Evolutionary conservation across 192 early-diverging fungal species (phyloP).

Genomic region (Diversispora epigaea): DNA sequence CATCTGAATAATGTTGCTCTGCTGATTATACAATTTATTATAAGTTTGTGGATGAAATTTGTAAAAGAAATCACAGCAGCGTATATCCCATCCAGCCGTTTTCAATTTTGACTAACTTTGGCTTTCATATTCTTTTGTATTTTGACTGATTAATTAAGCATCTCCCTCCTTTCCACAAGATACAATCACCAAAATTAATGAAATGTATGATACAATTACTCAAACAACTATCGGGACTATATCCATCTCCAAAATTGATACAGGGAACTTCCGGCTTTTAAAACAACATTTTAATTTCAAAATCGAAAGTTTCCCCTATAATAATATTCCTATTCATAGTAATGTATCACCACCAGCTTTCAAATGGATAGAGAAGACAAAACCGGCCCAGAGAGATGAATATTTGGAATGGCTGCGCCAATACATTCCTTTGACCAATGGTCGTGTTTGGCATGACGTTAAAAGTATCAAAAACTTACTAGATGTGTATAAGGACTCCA

Average conservation of each 20-base stretch:
- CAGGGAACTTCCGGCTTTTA: conserved; percentile 9
- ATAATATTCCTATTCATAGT: not conserved
- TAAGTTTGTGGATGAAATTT: no score
- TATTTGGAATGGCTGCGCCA: conserved; percentile 1
- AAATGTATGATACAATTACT: conserved; percentile 16
- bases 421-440: conserved; percentile 24
- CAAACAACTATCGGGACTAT: conserved; percentile 27
- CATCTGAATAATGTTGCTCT: no score
- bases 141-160: no score
- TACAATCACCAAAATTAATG: not conserved
- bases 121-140: no score
- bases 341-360: conserved; percentile 11
- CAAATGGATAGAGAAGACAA: not conserved
- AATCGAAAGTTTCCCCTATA: not conserved
- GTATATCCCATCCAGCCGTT: no score
- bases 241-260: conserved; percentile 24
- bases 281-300: conserved; percentile 10
- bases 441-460: conserved; percentile 23
- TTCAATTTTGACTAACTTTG: no score
- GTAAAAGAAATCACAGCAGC: no score
- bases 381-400: conserved; percentile 18
- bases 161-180: conserved; percentile 16
- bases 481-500: not conserved
- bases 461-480: conserved; percentile 2
- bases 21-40: no score